Base-by-base conservation (phyloP, 257 asterid species). In the Penstemon eatonii region DNA sequence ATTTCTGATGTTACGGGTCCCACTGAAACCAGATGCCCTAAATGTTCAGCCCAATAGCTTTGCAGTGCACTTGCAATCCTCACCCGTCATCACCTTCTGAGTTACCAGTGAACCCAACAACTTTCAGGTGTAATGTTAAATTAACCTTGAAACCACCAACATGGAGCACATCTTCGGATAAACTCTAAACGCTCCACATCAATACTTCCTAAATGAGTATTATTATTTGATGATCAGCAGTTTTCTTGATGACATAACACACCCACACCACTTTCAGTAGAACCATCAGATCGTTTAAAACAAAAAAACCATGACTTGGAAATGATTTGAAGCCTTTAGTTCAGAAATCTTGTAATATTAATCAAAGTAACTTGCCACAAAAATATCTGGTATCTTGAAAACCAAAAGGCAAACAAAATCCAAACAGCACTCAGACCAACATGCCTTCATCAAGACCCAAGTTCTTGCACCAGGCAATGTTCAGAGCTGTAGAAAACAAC, bases 401-500 rank as follows among this genome's bases (percentile, higher is more conserved):
- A 54, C 82, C 81, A 65, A 72, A 82, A 73, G 72, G 61, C 79
- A 74, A 75, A 77, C 73, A 74, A 87, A 45, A 76, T 74, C 67
- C 89, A 75, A 69, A 68, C 68, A 72, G 71, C 78, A 76, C 71
- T 69, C 68, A 63, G 56, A 75, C 63, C 76, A 75, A 74, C 55
- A 74, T 75, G 93, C 85, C 88, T 66, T 77, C 85, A 79, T 81
- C 89, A 84, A 84, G 83, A 80, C 89, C 92, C 86, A 83, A 70
- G 78, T 85, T 83, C 87, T 87, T 83, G 91, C 85, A 83, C 85
- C 96, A 83, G 83, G 85, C 85, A 88, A 83, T 81, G 80, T 76
- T 78, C 84, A 81, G 73, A 81, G 97, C 96, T 91, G 97, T 84
- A 85, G 83, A 88, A 88, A 84, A 88, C 83, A 88, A 86, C 82